These are phyloP conservation scores for Dioscorea zingiberensis DNA, from an alignment of 106 monocot species.

Conservation along the genomic window DNA sequence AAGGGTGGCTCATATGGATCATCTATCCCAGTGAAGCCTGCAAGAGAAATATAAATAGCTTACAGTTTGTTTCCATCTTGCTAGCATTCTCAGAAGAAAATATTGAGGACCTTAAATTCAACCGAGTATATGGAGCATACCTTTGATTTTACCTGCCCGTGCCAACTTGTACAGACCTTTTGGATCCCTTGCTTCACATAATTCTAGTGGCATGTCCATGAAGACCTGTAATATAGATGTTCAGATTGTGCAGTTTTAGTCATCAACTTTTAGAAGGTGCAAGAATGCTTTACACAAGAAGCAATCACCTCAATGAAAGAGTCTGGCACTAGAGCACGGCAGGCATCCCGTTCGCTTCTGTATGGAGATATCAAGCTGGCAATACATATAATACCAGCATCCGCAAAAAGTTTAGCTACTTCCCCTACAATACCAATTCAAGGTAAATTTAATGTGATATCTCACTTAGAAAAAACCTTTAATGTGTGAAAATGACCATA, in stretches of 20 bases:
- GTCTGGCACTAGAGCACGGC: conserved; percentile 67
- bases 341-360: conserved; percentile 75
- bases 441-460: too few relatives aligned
- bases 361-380: conserved; percentile 95
- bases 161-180: conserved; percentile 92
- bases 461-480: too few relatives aligned
- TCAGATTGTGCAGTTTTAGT: neutral
- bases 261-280: neutral
- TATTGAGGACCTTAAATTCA: neutral
- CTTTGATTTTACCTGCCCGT: conserved; percentile 84
- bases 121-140: conserved; percentile 21
- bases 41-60: neutral
- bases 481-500: too few relatives aligned
- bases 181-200: conserved; percentile 86
- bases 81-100: too few relatives aligned
- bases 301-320: conserved; percentile 71
- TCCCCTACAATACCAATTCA: conserved; percentile 40
- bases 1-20: conserved; percentile 91
- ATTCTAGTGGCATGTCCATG: conserved; percentile 69
- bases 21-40: conserved; percentile 95
- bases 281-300: neutral
- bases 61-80: too few relatives aligned
- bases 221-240: conserved; percentile 45
- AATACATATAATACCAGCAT: conserved; percentile 94
- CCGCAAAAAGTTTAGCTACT: conserved; percentile 93